A percentile compares a stretch with the other conserved stretches of the same genome.
These are phyloP conservation scores for Scheffersomyces lignosus DNA, from an alignment of 805 yeast species.

Conservation along the genomic window DNA sequence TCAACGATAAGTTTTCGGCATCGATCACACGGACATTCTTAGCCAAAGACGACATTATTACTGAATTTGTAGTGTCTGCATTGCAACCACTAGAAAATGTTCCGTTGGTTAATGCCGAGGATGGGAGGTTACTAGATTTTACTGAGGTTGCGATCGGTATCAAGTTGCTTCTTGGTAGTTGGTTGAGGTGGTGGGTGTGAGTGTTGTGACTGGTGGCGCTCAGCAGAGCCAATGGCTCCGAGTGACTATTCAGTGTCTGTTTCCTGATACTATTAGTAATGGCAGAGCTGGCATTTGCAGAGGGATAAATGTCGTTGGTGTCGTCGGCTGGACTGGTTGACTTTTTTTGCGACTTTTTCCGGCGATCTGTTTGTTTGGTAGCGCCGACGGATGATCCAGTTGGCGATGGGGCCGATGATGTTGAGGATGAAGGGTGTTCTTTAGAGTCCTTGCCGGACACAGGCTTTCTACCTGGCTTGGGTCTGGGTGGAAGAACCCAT, in stretches of 20 bases:
- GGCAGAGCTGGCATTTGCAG: neutral
- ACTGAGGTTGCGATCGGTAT: neutral
- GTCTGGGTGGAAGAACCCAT: slow-evolving; percentile 86
- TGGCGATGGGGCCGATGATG: neutral
- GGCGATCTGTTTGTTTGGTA: too few species aligned
- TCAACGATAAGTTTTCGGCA: slow-evolving; percentile 35
- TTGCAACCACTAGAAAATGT: too few species aligned
- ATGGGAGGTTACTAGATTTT: neutral
- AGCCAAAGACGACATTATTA: neutral
- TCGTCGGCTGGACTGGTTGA: neutral
- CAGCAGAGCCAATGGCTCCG: neutral
- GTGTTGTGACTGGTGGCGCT: neutral
- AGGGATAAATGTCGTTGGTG: too few species aligned
- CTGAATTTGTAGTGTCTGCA: neutral
- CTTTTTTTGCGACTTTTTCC: neutral
- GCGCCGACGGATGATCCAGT: slow-evolving; percentile 1
- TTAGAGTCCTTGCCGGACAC: neutral
- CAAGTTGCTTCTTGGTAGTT: neutral
- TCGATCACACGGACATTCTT: slow-evolving; percentile 15
- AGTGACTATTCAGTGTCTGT: neutral
- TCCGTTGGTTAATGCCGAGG: neutral
- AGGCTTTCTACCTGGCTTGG: slow-evolving; percentile 69
- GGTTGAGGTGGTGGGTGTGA: neutral
- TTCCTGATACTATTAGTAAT: neutral
- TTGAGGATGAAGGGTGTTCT: neutral